Percentiles rank a stretch among this genome's conserved stretches.
phyloP scores from a whole-genome alignment of 352 stramenopile genomes.

The Phytopythium litorale region DNA sequence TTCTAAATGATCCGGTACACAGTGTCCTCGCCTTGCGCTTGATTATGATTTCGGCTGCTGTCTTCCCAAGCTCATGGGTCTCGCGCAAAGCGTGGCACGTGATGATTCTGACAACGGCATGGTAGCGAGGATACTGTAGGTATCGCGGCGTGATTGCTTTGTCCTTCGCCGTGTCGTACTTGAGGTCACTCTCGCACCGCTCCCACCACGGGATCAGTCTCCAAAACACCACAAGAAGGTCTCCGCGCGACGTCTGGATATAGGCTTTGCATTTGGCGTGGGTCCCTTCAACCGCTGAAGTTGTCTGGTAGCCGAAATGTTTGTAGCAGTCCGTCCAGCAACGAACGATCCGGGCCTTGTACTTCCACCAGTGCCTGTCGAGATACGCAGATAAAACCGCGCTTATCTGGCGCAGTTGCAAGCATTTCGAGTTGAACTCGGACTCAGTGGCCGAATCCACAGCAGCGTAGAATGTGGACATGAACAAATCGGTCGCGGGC shows the following conservation, averaged over 20 bases:
- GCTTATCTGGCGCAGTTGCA: not conserved
- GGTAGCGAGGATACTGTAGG: constrained; percentile 4
- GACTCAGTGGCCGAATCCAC: constrained; percentile 1
- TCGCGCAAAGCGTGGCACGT: constrained; percentile 2
- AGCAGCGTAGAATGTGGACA: constrained; percentile 4
- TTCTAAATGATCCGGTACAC: constrained; percentile 4
- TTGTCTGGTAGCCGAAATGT: constrained; percentile 8
- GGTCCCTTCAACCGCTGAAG: constrained; percentile 4
- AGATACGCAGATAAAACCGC: constrained; percentile 6
- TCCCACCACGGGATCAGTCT: constrained; percentile 7
- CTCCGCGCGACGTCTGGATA: constrained; percentile 4
- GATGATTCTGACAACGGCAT: constrained; percentile 8
- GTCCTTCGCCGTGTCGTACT: not conserved
- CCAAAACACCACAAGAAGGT: constrained; percentile 3
- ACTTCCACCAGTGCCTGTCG: constrained; percentile 8
- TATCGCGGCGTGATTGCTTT: not conserved
- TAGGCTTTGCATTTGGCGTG: constrained; percentile 9
- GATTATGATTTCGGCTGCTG: constrained; percentile 1
- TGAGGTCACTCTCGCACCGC: not conserved
- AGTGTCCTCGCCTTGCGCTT: not conserved
- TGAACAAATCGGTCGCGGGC: constrained; percentile 4
- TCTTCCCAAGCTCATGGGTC: constrained; percentile 4
- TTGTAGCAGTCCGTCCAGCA: constrained; percentile 8
- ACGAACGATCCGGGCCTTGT: constrained; percentile 4
- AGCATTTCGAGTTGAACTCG: not conserved